Base-by-base conservation (phyloP, 192 early-diverging fungal species). In the Backusella psychrophila region DNA sequence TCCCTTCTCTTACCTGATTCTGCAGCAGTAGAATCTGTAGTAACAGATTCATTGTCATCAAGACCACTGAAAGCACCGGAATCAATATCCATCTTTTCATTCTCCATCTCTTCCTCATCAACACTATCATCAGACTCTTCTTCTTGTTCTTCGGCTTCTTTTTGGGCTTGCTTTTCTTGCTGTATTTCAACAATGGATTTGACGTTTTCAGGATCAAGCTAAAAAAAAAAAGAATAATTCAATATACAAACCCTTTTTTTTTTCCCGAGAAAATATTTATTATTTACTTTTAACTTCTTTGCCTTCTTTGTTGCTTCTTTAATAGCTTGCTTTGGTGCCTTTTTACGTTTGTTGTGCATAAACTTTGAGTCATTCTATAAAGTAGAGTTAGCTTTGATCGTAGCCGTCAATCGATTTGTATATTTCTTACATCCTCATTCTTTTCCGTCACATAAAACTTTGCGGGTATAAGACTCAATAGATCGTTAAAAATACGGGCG, bases 321-420 rank as follows among this genome's bases (percentile, higher is more conserved):
- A 56, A 93, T 84, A 7, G 81, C 90, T 79, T 94, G 91, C 76
- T 95, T 94, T 33, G 91, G 90, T 21, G 91, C 89, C 71, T 84
- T 86, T 73, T 92, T 92, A 81, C 94, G 92, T 84, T 98, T 96
- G 76, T 93, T 95, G 76, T 95, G 90, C 82, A 89, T 88, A 82
- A 88, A 88, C 78, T 89, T 87, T 69, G 84, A 84, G 56, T 52
- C 74, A 19, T 29, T 42, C 21, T 59, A 59, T 12, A 49, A 17
- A 6, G 6, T n/a, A 49, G 19, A n/a, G 15, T n/a, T 49, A 49
- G 46, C 46, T 49, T 44, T 44, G 46, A 49, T 49, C 46, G 46
- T 44, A 14, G 15, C 14, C 34, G 76, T 19, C 46, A n/a, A 21
- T 29, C 33, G 84, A 84, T 68, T 14, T 26, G 4, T 26, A 2